These are phyloP conservation scores for Fragilariopsis cylindrus DNA, from an alignment of 108 stramenopile species.

Conservation along the genomic window DNA sequence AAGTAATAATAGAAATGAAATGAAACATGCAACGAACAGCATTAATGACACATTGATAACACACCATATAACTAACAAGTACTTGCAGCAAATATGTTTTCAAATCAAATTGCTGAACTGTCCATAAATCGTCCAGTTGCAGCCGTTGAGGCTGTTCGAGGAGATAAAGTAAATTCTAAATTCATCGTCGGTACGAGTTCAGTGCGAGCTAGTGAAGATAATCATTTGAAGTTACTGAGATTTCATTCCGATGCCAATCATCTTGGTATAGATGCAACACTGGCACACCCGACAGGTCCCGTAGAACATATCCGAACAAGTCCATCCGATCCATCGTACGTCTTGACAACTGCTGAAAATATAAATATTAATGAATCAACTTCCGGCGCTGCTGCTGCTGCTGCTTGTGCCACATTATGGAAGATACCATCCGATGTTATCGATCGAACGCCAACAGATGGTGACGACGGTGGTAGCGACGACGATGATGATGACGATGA, in stretches of 20 bases:
- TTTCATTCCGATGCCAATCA: slow-evolving; percentile 52
- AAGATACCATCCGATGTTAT: slow-evolving; percentile 36
- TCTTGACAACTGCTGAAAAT: slow-evolving; percentile 36
- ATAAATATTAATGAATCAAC: not conserved
- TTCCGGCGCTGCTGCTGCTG: not conserved
- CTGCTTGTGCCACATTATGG: slow-evolving; percentile 37
- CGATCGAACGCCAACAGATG: slow-evolving; percentile 14
- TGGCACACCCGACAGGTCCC: slow-evolving; percentile 36
- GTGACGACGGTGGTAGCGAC: not conserved
- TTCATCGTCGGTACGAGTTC: slow-evolving; percentile 52
- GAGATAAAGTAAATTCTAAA: slow-evolving; percentile 33
- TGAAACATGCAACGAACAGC: no score
- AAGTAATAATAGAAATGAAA: no score
- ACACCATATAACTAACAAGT: no score
- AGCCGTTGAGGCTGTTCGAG: slow-evolving; percentile 39
- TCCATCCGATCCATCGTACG: slow-evolving; percentile 39
- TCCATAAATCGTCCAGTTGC: slow-evolving; percentile 43
- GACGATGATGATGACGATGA: slow-evolving; percentile 13
- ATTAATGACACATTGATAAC: no score
- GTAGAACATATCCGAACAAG: slow-evolving; percentile 28
- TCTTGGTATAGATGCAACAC: slow-evolving; percentile 31
- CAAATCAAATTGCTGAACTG: slow-evolving; percentile 33
- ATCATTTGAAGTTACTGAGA: slow-evolving; percentile 36
- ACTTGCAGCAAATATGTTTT: slow-evolving; percentile 27
- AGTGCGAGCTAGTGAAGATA: slow-evolving; percentile 13